Conservation (phyloP, 331 rosid species). For the Spiraea crenata region DNA sequence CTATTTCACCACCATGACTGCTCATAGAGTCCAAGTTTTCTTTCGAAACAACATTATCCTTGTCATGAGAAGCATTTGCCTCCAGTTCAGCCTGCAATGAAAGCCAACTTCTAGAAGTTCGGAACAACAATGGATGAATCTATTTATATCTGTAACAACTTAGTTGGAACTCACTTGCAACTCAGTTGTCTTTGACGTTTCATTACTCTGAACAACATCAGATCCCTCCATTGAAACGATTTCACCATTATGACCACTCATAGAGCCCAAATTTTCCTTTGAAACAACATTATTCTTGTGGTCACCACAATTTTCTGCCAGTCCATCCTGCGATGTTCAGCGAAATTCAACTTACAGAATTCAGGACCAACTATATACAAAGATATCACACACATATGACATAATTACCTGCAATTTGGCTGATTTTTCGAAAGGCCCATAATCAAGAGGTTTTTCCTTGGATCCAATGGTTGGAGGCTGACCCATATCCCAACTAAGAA, state of each 20-base stretch:
- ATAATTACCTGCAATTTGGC: conserved; percentile 33
- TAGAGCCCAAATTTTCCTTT: conserved; percentile 10
- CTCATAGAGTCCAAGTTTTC: conserved; percentile 13
- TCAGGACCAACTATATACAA: background rate
- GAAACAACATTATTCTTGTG: conserved; percentile 24
- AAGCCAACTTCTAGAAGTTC: conserved; percentile 5
- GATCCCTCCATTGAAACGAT: background rate
- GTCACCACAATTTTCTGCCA: conserved; percentile 25
- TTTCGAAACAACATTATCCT: conserved; percentile 21
- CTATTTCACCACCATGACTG: background rate
- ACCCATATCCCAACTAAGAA: conserved; percentile 60
- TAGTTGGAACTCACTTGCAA: background rate
- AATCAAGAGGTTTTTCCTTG: conserved; percentile 36
- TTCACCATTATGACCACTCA: background rate
- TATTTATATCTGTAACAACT: background rate
- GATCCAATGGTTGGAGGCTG: conserved; percentile 42
- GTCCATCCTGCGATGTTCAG: conserved; percentile 31
- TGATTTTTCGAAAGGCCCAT: conserved; percentile 17
- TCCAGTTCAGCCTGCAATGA: conserved; percentile 33
- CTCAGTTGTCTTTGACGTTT: background rate
- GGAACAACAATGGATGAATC: background rate
- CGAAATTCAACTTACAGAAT: conserved; percentile 9
- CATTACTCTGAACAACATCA: background rate
- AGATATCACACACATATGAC: background rate
- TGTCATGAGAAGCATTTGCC: conserved; percentile 26